A percentile compares a stretch with the other conserved stretches of the same genome.
phyloP scores from a whole-genome alignment of 2,329 filamentous ascomycete species.

The Lasiodiplodia hormozganensis region DNA sequence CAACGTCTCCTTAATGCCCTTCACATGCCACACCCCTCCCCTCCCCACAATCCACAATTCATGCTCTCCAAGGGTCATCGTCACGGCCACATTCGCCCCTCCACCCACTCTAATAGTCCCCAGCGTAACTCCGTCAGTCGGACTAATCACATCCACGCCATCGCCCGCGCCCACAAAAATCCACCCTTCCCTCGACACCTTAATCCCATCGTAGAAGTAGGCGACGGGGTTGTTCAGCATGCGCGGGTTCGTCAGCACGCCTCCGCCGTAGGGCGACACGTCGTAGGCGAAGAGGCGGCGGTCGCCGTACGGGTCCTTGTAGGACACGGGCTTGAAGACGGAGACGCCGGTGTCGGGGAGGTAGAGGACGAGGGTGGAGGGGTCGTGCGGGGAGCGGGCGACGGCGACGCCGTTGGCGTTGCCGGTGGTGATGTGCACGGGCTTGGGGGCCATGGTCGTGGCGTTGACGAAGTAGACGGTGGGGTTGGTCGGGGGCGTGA shows the following conservation, averaged over 20 bases:
- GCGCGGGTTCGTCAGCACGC: constrained; percentile 29
- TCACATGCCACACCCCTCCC: constrained; percentile 32
- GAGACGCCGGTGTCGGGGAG: not conserved
- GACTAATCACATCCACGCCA: constrained; percentile 32
- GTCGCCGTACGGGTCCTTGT: constrained; percentile 30
- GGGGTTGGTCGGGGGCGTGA: not conserved
- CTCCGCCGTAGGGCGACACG: not conserved
- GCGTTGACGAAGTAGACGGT: constrained; percentile 31
- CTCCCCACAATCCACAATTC: constrained; percentile 31
- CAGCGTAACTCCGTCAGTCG: constrained; percentile 30
- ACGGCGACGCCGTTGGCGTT: constrained; percentile 32
- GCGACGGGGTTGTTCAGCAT: constrained; percentile 32
- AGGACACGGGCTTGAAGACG: not conserved
- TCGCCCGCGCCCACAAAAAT: constrained; percentile 33
- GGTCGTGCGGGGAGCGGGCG: not conserved
- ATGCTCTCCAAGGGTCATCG: constrained; percentile 30
- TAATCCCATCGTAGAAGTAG: constrained; percentile 32
- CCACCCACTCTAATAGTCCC: constrained; percentile 33
- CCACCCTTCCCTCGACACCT: constrained; percentile 29
- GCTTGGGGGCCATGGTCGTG: constrained; percentile 32
- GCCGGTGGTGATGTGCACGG: constrained; percentile 31
- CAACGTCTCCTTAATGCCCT: constrained; percentile 23
- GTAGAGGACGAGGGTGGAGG: not conserved
- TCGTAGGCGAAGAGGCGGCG: constrained; percentile 31
- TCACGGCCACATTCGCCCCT: constrained; percentile 31